Conservation (phyloP, 2,329 filamentous ascomycete genomes). For the Hymenoscyphus albidus region DNA sequence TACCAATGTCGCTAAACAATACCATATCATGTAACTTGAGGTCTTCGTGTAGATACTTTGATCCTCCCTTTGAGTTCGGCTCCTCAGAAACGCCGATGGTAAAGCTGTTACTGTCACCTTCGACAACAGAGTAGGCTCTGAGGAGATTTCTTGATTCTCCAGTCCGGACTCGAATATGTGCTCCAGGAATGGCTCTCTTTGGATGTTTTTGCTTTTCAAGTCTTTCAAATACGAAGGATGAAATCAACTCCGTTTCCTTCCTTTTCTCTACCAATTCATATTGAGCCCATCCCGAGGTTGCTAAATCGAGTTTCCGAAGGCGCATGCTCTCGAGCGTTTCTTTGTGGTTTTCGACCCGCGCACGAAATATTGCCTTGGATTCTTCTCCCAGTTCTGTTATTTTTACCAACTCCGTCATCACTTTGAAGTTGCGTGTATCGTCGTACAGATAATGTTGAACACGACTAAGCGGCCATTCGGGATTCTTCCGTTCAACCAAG, state of each 20-base stretch:
- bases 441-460: slow-evolving; percentile 61
- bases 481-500: slow-evolving; percentile 52
- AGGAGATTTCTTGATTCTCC: slow-evolving; percentile 46
- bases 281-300: slow-evolving; percentile 46
- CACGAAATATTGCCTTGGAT: slow-evolving; percentile 9
- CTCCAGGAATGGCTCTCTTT: slow-evolving; percentile 39
- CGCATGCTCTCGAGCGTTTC: slow-evolving; percentile 18
- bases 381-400: slow-evolving; percentile 17
- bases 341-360: slow-evolving; percentile 18
- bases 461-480: slow-evolving; percentile 59
- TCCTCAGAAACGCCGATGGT: slow-evolving; percentile 57
- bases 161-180: slow-evolving; percentile 54
- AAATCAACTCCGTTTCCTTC: slow-evolving; percentile 47
- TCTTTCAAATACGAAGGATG: slow-evolving; percentile 50
- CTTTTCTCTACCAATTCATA: slow-evolving; percentile 45
- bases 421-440: slow-evolving; percentile 40
- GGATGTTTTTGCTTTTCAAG: slow-evolving; percentile 44
- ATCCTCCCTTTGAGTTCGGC: slow-evolving; percentile 62
- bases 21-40: slow-evolving; percentile 48
- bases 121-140: slow-evolving; percentile 58
- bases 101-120: slow-evolving; percentile 47
- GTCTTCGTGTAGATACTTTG: slow-evolving; percentile 52
- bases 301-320: slow-evolving; percentile 43
- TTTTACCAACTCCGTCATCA: slow-evolving; percentile 16
- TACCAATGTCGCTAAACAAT: slow-evolving; percentile 48